phyloP scores from a whole-genome alignment of 2,329 filamentous ascomycete genomes.

The Fusarium clavum region DNA sequence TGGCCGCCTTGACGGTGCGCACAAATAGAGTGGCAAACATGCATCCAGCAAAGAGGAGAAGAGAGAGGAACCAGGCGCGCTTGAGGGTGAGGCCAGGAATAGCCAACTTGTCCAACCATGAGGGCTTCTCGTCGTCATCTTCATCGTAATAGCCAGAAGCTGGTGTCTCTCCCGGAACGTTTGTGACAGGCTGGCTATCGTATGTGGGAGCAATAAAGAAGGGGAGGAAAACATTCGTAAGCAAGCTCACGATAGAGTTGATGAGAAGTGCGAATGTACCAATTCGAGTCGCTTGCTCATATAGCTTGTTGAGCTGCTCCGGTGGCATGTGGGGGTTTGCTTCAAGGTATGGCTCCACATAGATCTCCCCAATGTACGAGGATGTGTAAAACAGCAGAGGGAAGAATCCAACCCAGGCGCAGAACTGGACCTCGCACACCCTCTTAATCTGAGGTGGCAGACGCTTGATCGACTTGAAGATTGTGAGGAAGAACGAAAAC shows the following conservation, averaged over 20 bases:
- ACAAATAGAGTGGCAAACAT: conserved; percentile 90
- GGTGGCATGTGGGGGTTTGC: conserved; percentile 82
- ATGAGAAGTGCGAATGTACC: conserved; percentile 91
- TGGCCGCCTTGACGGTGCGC: conserved; percentile 75
- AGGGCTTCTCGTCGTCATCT: conserved; percentile 50
- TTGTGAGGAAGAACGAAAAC: conserved; percentile 80
- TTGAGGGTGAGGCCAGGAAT: conserved; percentile 89
- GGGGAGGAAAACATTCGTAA: conserved; percentile 84
- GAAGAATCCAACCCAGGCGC: conserved; percentile 95
- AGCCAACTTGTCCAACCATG: conserved; percentile 70
- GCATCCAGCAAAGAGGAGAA: conserved; percentile 83
- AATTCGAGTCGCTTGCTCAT: conserved; percentile 85
- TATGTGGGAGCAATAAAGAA: conserved; percentile 89
- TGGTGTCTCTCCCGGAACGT: conserved; percentile 50
- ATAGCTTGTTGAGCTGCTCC: conserved; percentile 80
- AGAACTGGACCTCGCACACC: conserved; percentile 86
- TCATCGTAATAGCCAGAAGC: conserved; percentile 47
- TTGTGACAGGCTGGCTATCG: conserved; percentile 57
- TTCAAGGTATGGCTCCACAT: conserved; percentile 83
- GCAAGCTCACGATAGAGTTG: conserved; percentile 86
- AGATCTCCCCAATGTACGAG: conserved; percentile 93
- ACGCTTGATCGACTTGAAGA: conserved; percentile 79
- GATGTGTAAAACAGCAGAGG: conserved; percentile 96
- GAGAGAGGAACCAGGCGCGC: conserved; percentile 85
- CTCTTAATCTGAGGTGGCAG: conserved; percentile 84